Evolutionary conservation across 2,329 filamentous ascomycete species (phyloP).

Genomic region (Chaetomium globosum): DNA sequence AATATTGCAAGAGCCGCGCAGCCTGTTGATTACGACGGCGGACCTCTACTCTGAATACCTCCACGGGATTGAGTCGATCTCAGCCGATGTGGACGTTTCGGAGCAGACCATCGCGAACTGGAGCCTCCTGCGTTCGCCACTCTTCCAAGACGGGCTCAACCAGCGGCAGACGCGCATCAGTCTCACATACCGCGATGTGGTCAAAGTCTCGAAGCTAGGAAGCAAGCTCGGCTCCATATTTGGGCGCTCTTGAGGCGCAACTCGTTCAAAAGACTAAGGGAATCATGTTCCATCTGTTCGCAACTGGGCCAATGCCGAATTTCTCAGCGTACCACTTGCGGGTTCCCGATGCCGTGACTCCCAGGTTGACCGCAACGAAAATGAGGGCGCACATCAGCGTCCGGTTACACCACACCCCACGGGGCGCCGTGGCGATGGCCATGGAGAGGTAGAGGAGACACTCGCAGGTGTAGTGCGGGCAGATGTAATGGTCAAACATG

Average conservation of each 20-base stretch:
- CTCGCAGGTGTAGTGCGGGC: conserved; percentile 91
- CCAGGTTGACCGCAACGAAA: conserved; percentile 80
- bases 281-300: conserved; percentile 73
- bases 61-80: conserved; percentile 71
- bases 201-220: conserved; percentile 75
- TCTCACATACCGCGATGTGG: conserved; percentile 82
- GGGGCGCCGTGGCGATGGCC: conserved; percentile 71
- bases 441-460: conserved; percentile 81
- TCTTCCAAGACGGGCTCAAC: conserved; percentile 56
- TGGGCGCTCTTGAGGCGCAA: conserved; percentile 39
- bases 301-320: conserved; percentile 69
- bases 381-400: conserved; percentile 70
- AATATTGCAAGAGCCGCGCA: conserved; percentile 82
- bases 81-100: conserved; percentile 67
- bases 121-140: conserved; percentile 60
- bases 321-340: conserved; percentile 76
- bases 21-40: conserved; percentile 72
- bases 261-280: conserved; percentile 63
- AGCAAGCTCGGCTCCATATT: conserved; percentile 58
- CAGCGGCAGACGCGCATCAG: conserved; percentile 66
- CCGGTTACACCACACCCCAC: conserved; percentile 66
- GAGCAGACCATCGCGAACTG: conserved; percentile 70
- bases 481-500: conserved; percentile 72
- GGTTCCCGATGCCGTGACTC: conserved; percentile 76
- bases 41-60: conserved; percentile 70